A percentile compares a stretch with the other conserved stretches of the same genome.
These are phyloP conservation scores for Podospora pseudocomata DNA, from an alignment of 495 filamentous ascomycete species.

Conservation along the genomic window DNA sequence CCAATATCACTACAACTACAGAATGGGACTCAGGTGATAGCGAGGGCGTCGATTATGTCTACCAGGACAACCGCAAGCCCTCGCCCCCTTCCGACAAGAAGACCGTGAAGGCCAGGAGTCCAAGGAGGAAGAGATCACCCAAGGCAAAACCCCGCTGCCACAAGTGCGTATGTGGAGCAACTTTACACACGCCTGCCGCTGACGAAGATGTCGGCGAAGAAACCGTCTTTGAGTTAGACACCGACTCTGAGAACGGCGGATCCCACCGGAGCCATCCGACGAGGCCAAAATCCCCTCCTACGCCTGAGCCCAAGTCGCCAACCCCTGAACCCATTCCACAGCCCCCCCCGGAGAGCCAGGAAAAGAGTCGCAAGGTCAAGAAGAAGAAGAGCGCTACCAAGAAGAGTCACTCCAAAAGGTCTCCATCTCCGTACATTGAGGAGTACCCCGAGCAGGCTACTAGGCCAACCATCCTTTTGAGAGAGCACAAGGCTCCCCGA, in stretches of 20 bases:
- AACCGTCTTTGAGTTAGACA: conserved; percentile 19
- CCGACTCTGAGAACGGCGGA: conserved; percentile 19
- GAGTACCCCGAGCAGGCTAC: conserved; percentile 27
- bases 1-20: conserved; percentile 23
- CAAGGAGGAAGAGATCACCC: conserved; percentile 16
- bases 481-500: conserved; percentile 28
- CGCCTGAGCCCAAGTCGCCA: neutral
- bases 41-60: conserved; percentile 25
- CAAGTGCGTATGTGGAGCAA: conserved; percentile 9
- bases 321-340: neutral
- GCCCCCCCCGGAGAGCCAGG: conserved; percentile 1
- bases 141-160: conserved; percentile 15
- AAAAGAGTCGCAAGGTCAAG: conserved; percentile 7
- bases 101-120: conserved; percentile 10
- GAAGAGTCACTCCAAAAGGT: conserved; percentile 13
- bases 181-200: neutral
- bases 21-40: conserved; percentile 34
- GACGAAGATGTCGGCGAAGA: conserved; percentile 17
- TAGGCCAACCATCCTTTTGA: conserved; percentile 25
- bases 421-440: conserved; percentile 31
- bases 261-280: neutral
- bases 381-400: conserved; percentile 5
- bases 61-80: conserved; percentile 13
- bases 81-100: neutral
- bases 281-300: neutral